phyloP scores from a whole-genome alignment of 2,329 filamentous ascomycete genomes.

The Trichoderma hamatum region DNA sequence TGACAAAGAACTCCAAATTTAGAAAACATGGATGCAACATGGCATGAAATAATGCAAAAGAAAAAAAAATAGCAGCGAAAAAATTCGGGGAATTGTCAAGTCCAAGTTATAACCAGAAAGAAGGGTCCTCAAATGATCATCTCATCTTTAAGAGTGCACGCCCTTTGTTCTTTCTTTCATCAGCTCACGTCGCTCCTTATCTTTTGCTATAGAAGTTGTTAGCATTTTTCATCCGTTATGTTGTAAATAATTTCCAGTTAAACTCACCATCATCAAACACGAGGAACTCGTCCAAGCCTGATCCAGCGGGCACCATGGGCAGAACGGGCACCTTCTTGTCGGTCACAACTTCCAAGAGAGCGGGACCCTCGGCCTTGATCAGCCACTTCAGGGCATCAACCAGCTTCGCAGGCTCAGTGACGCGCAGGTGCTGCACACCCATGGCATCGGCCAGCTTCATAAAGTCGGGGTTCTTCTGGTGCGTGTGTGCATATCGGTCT shows the following conservation, averaged over 20 bases:
- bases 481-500: conserved; percentile 88
- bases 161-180: conserved; percentile 66
- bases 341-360: conserved; percentile 86
- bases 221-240: conserved; percentile 34
- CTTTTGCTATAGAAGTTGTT: conserved; percentile 58
- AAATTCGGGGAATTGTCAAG: not conserved
- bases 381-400: conserved; percentile 83
- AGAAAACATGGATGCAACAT: conserved; percentile 14
- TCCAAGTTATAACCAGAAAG: not conserved
- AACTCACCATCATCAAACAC: conserved; percentile 41
- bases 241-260: not conserved
- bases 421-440: conserved; percentile 75
- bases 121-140: not conserved
- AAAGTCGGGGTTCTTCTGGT: conserved; percentile 95
- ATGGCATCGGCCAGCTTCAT: conserved; percentile 91
- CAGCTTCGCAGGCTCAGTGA: conserved; percentile 75
- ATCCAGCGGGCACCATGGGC: conserved; percentile 92
- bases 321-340: conserved; percentile 94
- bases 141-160: conserved; percentile 43
- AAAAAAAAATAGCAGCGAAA: not conserved
- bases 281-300: conserved; percentile 88
- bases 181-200: conserved; percentile 66
- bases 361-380: conserved; percentile 86
- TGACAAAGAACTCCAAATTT: conserved; percentile 24
- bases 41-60: conserved; percentile 6